phyloP scores from a whole-genome alignment of 257 asterid genomes.

The Craterostigma plantagineum region DNA sequence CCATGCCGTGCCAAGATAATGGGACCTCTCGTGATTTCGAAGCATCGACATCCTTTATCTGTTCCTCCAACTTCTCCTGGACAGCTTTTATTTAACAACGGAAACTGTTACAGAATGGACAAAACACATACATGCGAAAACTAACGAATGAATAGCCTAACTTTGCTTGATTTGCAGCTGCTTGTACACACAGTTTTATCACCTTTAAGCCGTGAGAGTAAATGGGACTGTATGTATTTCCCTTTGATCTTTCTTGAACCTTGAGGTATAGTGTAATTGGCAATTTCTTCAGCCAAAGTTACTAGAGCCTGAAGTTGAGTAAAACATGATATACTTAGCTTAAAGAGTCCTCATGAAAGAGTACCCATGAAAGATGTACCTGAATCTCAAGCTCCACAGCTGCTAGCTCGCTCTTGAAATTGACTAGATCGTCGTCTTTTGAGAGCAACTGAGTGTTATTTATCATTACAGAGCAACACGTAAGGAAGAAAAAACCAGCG shows the following conservation, averaged over 20 bases:
- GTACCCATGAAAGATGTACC: conserved; percentile 21
- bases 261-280: conserved; percentile 37
- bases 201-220: conserved; percentile 58
- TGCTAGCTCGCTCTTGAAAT: conserved; percentile 56
- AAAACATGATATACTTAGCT: background rate
- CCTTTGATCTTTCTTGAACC: conserved; percentile 84
- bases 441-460: conserved; percentile 41
- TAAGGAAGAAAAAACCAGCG: background rate
- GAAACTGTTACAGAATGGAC: background rate
- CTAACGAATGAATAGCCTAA: background rate
- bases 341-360: background rate
- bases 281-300: conserved; percentile 55
- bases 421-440: conserved; percentile 40
- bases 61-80: conserved; percentile 46
- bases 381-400: conserved; percentile 40
- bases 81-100: conserved; percentile 28
- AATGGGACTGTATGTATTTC: conserved; percentile 70
- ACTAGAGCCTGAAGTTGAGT: conserved; percentile 43
- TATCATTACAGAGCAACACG: conserved; percentile 2
- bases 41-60: conserved; percentile 57
- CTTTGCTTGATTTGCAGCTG: too few relatives aligned
- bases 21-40: conserved; percentile 50
- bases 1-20: conserved; percentile 68
- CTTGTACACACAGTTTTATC: conserved; percentile 3
- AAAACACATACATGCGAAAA: background rate